A percentile compares a stretch with the other conserved stretches of the same genome.
Evolutionary conservation across 2,329 filamentous ascomycete genomes (phyloP).

Genomic region (Fusarium succisae): DNA sequence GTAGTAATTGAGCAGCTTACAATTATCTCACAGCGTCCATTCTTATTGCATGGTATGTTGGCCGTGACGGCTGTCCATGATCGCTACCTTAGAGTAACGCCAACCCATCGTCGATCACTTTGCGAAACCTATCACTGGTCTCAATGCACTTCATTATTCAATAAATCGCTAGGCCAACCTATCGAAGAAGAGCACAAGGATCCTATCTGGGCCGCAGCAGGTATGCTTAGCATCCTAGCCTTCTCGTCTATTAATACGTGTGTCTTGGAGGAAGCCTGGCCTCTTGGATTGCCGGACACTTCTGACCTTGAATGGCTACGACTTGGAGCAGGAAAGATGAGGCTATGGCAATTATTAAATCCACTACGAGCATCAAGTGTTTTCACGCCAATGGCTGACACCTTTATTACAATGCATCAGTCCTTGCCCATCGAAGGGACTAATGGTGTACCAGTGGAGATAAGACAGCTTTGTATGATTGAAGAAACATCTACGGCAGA

Average conservation of each 20-base stretch:
- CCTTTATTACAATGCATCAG: not conserved
- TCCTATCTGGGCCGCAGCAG: not conserved
- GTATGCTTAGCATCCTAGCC: not conserved
- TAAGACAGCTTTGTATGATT: not conserved
- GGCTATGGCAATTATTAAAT: not conserved
- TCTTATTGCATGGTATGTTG: not conserved
- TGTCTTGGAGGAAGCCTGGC: not conserved
- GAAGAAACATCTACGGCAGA: fast-evolving
- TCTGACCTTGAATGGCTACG: not conserved
- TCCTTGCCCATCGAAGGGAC: fast-evolving
- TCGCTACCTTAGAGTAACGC: not conserved
- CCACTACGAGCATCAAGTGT: not conserved
- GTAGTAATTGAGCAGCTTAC: fast-evolving
- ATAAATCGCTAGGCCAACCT: not conserved
- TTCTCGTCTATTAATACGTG: not conserved
- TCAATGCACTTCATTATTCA: not conserved
- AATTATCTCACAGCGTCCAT: not conserved
- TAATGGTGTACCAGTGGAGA: fast-evolving
- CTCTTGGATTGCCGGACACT: not conserved
- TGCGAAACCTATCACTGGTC: not conserved
- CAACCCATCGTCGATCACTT: not conserved
- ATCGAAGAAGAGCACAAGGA: not conserved
- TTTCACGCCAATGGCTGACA: not conserved
- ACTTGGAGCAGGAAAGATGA: not conserved
- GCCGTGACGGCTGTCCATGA: not conserved